These are phyloP conservation scores for Calonectria multiphialidica DNA, from an alignment of 2,329 filamentous ascomycete species.

Conservation along the genomic window DNA sequence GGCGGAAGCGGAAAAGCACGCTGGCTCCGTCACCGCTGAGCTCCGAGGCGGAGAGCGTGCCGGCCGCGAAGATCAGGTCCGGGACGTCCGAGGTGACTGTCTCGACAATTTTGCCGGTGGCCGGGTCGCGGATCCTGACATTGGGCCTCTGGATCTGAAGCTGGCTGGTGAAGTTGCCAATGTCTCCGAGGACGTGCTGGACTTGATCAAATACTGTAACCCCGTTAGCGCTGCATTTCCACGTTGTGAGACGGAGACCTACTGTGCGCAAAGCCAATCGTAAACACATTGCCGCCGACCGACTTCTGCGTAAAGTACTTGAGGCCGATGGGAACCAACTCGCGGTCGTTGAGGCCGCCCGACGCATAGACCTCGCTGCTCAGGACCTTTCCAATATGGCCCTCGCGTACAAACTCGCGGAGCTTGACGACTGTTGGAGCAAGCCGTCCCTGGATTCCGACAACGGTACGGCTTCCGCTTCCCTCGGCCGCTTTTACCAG, in stretches of 20 bases:
- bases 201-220: slow-evolving; percentile 58
- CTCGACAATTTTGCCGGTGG: slow-evolving; percentile 46
- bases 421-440: slow-evolving; percentile 59
- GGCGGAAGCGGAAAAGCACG: slow-evolving; percentile 58
- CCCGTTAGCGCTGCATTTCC: neutral
- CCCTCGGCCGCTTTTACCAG: slow-evolving; percentile 51
- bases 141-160: slow-evolving; percentile 60
- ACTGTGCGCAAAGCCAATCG: slow-evolving; percentile 58
- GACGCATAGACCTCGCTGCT: slow-evolving; percentile 59
- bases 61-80: slow-evolving; percentile 55
- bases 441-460: slow-evolving; percentile 65
- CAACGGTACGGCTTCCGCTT: slow-evolving; percentile 53
- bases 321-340: slow-evolving; percentile 48
- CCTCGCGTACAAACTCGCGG: slow-evolving; percentile 56
- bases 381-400: slow-evolving; percentile 63
- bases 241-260: slow-evolving; percentile 27
- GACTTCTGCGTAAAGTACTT: slow-evolving; percentile 62
- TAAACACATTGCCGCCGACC: slow-evolving; percentile 59
- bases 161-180: slow-evolving; percentile 51
- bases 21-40: slow-evolving; percentile 50
- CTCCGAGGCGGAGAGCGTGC: slow-evolving; percentile 47
- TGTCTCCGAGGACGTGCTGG: slow-evolving; percentile 59
- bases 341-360: slow-evolving; percentile 51
- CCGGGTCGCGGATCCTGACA: slow-evolving; percentile 49
- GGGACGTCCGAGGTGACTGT: slow-evolving; percentile 56